phyloP scores from a whole-genome alignment of 768 basidiomycete species.

The Boletus subcaerulescens region DNA sequence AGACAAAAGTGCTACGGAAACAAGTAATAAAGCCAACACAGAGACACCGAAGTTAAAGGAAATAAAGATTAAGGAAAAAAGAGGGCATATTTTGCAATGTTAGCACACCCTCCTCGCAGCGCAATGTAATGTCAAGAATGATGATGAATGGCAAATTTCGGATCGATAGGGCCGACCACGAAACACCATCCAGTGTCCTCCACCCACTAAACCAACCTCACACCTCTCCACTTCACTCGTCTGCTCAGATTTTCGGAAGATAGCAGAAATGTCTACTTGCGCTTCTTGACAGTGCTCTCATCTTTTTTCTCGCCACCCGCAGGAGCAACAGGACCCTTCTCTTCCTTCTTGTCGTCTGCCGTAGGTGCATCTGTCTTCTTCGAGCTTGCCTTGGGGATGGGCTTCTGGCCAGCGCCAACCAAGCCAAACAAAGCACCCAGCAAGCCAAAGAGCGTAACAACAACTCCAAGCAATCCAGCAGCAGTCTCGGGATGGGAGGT shows the following conservation, averaged over 20 bases:
- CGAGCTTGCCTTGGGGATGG: slow-evolving; percentile 60
- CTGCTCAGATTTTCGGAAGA: slow-evolving; percentile 10
- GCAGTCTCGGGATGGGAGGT: slow-evolving; percentile 88
- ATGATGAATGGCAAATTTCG: background rate
- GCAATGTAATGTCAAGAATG: slow-evolving; percentile 8
- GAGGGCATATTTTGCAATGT: background rate
- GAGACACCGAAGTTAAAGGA: background rate
- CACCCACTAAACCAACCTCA: slow-evolving; percentile 7
- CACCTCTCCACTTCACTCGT: background rate
- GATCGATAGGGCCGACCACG: background rate
- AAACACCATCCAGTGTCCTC: slow-evolving; percentile 9
- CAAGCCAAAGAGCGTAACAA: slow-evolving; percentile 84
- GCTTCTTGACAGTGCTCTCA: slow-evolving; percentile 69
- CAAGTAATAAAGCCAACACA: slow-evolving; percentile 12
- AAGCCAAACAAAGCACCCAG: slow-evolving; percentile 76
- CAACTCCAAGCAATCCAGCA: slow-evolving; percentile 65
- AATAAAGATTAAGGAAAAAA: slow-evolving; percentile 5
- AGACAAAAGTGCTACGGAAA: slow-evolving; percentile 18
- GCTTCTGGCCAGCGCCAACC: slow-evolving; percentile 69
- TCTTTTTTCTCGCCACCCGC: slow-evolving; percentile 75
- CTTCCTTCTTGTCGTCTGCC: slow-evolving; percentile 63
- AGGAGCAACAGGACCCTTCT: slow-evolving; percentile 63
- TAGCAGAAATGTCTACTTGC: slow-evolving; percentile 43
- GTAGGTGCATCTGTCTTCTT: slow-evolving; percentile 76
- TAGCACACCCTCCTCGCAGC: slow-evolving; percentile 9